phyloP scores from a whole-genome alignment of 345 rosid genomes.

The Syzygium oleosum region DNA sequence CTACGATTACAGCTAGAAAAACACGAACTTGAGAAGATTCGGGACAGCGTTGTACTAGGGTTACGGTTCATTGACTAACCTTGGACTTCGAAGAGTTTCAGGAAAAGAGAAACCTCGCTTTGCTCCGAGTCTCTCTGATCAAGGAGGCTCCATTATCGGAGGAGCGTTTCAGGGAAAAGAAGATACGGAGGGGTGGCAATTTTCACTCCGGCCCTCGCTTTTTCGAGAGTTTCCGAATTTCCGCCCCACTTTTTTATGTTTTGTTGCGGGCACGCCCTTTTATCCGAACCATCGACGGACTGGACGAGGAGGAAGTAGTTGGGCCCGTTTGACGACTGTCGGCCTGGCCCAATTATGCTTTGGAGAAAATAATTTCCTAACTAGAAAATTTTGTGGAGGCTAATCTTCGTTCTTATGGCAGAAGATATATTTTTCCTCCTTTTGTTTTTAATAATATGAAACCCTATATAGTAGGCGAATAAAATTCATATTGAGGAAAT shows the following conservation, averaged over 20 bases:
- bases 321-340: neutral
- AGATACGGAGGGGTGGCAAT: neutral
- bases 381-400: neutral
- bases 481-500: neutral
- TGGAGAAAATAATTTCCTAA: neutral
- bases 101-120: neutral
- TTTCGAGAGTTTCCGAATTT: neutral
- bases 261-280: neutral
- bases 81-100: constrained; percentile 20
- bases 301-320: neutral
- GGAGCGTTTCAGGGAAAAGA: neutral
- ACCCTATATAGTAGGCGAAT: neutral
- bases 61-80: constrained; percentile 25
- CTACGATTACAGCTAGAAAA: neutral
- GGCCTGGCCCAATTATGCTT: neutral
- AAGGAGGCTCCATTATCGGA: neutral
- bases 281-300: neutral
- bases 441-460: neutral
- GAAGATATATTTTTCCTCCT: neutral
- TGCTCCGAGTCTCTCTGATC: constrained; percentile 3
- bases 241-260: neutral
- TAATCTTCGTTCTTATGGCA: neutral
- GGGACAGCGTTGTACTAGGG: neutral
- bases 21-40: neutral
- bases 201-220: neutral